These are phyloP conservation scores for Gymnopus androsaceus DNA, from an alignment of 1,284 basidiomycete species.

Conservation along the genomic window DNA sequence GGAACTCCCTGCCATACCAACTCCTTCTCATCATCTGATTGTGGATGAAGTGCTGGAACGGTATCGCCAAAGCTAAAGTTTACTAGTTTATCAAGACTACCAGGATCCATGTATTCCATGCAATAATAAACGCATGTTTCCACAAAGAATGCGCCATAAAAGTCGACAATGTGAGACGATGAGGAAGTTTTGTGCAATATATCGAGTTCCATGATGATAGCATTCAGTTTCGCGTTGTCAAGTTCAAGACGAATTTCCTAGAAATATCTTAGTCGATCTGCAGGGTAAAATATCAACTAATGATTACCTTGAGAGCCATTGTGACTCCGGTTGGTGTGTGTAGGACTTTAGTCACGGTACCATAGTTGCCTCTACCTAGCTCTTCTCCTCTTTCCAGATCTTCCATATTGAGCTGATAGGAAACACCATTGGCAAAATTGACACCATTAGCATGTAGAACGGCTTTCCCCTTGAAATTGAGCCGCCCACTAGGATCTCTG, in stretches of 20 bases:
- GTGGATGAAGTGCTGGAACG: conserved; percentile 7
- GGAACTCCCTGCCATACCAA: conserved; percentile 60
- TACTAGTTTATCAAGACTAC: conserved; percentile 85
- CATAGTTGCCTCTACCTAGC: conserved; percentile 95
- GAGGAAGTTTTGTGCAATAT: conserved; percentile 81
- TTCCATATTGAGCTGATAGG: conserved; percentile 95
- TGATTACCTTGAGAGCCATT: conserved; percentile 98
- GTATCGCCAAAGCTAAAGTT: conserved; percentile 33
- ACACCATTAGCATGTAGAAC: conserved; percentile 91
- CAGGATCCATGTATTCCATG: conserved; percentile 99
- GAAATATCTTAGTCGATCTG: conserved; percentile 16
- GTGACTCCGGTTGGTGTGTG: conserved; percentile 93
- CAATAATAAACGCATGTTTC: conserved; percentile 99
- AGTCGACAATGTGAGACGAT: conserved; percentile 93
- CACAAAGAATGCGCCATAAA: conserved; percentile 98
- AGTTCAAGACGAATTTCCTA: conserved; percentile 99
- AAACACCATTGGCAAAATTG: conserved; percentile 91
- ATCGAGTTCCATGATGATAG: conserved; percentile 98
- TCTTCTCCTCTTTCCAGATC: conserved; percentile 92
- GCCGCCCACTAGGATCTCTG: conserved; percentile 91
- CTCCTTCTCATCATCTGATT: conserved; percentile 19
- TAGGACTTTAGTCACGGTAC: conserved; percentile 93
- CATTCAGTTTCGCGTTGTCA: conserved; percentile 91
- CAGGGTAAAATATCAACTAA: conserved; percentile 7
- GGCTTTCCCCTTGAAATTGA: conserved; percentile 94